phyloP scores from a whole-genome alignment of 352 stramenopile species.

The Globisporangium abappressorium region DNA sequence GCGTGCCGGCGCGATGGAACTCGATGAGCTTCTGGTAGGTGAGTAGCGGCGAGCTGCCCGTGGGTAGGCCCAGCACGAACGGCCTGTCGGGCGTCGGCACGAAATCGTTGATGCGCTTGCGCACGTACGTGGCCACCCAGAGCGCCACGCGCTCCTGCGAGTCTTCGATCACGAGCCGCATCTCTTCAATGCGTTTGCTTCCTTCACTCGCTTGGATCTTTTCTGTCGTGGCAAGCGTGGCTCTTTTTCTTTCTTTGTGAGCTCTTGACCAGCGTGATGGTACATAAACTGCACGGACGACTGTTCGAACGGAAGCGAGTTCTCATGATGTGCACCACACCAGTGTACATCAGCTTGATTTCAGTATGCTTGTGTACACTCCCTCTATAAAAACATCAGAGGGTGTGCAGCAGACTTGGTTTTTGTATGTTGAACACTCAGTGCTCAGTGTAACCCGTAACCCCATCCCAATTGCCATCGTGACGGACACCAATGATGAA shows the following conservation, averaged over 20 bases:
- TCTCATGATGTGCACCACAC: too few species aligned
- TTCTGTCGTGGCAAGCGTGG: not conserved
- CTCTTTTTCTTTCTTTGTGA: not conserved
- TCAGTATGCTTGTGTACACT: too few species aligned
- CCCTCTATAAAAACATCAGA: too few species aligned
- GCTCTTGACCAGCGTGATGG: not conserved
- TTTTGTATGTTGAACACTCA: too few species aligned
- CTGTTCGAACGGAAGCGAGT: too few species aligned
- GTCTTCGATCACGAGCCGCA: constrained; percentile 87
- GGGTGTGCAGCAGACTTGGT: too few species aligned
- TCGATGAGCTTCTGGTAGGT: constrained; percentile 84
- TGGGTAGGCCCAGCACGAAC: constrained; percentile 87
- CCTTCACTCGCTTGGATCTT: not conserved
- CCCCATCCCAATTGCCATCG: too few species aligned
- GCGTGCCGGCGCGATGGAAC: constrained; percentile 38
- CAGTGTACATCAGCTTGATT: too few species aligned
- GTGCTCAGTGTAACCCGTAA: too few species aligned
- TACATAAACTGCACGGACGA: not conserved
- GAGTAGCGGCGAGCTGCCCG: constrained; percentile 79
- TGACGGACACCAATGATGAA: not conserved
- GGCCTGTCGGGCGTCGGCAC: constrained; percentile 58
- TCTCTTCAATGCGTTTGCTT: constrained; percentile 17
- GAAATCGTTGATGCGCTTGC: constrained; percentile 79
- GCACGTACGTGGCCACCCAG: constrained; percentile 83
- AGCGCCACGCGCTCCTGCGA: constrained; percentile 53